These are phyloP conservation scores for Neopestalotiopsis sp. DNA, from an alignment of 2,329 filamentous ascomycete genomes.

Conservation along the genomic window DNA sequence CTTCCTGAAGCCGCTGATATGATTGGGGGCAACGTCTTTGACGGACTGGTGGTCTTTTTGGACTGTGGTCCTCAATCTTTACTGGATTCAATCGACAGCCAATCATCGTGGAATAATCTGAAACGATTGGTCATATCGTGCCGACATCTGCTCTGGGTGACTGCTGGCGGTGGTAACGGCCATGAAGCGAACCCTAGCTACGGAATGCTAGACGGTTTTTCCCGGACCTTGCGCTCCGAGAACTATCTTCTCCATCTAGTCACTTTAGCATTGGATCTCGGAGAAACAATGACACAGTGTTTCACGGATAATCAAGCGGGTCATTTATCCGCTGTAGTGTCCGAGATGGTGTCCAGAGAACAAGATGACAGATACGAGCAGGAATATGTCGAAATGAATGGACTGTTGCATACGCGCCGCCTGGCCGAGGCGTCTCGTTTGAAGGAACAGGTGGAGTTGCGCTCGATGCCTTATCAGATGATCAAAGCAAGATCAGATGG, in stretches of 20 bases:
- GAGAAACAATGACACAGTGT: not conserved
- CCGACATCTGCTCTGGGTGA: not conserved
- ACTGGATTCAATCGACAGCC: not conserved
- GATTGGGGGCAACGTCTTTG: not conserved
- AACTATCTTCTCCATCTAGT: not conserved
- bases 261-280: not conserved
- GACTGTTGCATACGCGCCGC: not conserved
- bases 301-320: too few relatives aligned
- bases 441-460: not conserved
- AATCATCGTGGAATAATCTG: not conserved
- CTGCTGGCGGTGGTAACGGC: not conserved
- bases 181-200: not conserved
- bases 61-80: not conserved
- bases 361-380: not conserved
- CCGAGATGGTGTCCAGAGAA: not conserved
- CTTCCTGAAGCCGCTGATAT: too few relatives aligned
- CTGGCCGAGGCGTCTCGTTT: not conserved
- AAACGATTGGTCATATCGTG: not conserved
- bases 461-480: not conserved
- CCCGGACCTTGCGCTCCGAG: not conserved
- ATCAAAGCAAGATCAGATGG: too few relatives aligned
- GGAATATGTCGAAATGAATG: conserved; percentile 3
- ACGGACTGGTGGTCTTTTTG: not conserved
- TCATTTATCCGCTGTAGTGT: not conserved
- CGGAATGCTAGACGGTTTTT: not conserved